These are phyloP conservation scores for Pezicula neosporulosa DNA, from an alignment of 2,329 filamentous ascomycete genomes.

Conservation along the genomic window DNA sequence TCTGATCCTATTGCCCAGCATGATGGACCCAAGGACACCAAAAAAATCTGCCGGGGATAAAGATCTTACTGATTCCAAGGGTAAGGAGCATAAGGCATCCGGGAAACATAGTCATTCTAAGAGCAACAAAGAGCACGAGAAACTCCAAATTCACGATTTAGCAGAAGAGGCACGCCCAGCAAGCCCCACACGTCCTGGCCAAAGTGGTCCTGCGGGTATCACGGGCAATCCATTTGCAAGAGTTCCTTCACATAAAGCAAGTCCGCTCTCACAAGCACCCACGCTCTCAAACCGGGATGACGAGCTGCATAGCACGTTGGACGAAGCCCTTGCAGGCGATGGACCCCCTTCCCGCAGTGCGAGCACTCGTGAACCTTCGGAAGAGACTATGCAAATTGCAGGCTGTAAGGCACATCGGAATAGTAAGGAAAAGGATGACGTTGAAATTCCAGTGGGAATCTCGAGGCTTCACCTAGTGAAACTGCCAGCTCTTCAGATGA, in stretches of 20 bases:
- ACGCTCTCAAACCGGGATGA: constrained; percentile 1
- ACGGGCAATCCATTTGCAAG: constrained; percentile 46
- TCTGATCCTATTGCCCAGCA: not conserved
- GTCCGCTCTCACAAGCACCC: constrained; percentile 1
- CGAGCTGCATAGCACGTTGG: not conserved
- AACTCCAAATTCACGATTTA: constrained; percentile 1
- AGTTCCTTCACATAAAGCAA: constrained; percentile 27
- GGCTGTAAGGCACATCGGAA: constrained; percentile 28
- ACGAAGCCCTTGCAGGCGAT: not conserved
- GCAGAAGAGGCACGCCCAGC: not conserved
- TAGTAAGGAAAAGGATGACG: constrained; percentile 17
- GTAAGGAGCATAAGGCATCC: not conserved
- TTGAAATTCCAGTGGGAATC: constrained; percentile 77
- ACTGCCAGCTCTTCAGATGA: constrained; percentile 80
- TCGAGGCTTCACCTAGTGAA: constrained; percentile 89
- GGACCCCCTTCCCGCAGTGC: constrained; percentile 4
- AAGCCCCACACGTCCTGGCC: not conserved
- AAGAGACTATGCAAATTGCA: constrained; percentile 15
- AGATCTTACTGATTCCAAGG: not conserved
- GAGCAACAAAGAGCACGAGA: constrained; percentile 1
- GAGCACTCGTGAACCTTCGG: constrained; percentile 9
- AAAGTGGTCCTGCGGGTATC: constrained; percentile 30
- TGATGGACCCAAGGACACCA: not conserved
- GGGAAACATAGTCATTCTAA: constrained; percentile 3
- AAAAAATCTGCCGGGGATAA: not conserved